Percentiles rank a stretch among this genome's conserved stretches.
These are phyloP conservation scores for Epichloe gansuensis DNA, from an alignment of 2,329 filamentous ascomycete genomes.

Conservation along the genomic window DNA sequence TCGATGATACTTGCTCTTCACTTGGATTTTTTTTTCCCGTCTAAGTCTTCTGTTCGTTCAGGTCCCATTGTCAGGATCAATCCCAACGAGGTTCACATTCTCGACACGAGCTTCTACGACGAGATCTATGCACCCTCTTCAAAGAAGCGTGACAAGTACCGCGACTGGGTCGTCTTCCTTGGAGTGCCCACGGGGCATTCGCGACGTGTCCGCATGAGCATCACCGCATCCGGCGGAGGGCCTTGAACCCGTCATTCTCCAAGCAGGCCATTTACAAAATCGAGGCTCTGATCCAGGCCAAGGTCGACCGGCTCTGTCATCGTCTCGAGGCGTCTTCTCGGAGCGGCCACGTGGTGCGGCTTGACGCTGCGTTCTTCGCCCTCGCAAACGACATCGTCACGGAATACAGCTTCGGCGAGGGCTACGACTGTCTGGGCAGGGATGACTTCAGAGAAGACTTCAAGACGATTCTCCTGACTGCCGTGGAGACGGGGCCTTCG, in stretches of 20 bases:
- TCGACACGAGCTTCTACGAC: constrained; percentile 17
- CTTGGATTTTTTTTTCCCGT: too few species aligned
- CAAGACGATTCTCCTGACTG: background rate
- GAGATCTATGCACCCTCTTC: constrained; percentile 8
- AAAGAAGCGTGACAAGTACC: constrained; percentile 2
- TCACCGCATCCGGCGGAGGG: constrained; percentile 9
- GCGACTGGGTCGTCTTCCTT: background rate
- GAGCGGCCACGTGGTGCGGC: background rate
- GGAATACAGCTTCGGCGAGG: constrained; percentile 3
- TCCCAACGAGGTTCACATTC: constrained; percentile 16
- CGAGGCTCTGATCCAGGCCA: background rate
- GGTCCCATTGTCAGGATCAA: constrained; percentile 19
- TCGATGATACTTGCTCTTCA: too few species aligned
- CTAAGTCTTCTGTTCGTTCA: constrained; percentile 1
- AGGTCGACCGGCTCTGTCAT: background rate
- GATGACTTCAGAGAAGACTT: background rate
- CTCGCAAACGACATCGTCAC: constrained; percentile 1
- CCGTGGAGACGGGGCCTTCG: background rate
- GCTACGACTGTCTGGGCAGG: background rate
- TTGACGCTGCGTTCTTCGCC: background rate
- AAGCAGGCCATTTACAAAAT: constrained; percentile 4
- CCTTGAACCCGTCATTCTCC: constrained; percentile 12
- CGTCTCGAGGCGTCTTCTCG: background rate
- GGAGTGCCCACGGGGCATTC: background rate
- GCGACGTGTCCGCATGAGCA: background rate